Percentiles rank a stretch among this genome's conserved stretches.
phyloP scores from a whole-genome alignment of 2,329 filamentous ascomycete species.

The Claviceps sp. region DNA sequence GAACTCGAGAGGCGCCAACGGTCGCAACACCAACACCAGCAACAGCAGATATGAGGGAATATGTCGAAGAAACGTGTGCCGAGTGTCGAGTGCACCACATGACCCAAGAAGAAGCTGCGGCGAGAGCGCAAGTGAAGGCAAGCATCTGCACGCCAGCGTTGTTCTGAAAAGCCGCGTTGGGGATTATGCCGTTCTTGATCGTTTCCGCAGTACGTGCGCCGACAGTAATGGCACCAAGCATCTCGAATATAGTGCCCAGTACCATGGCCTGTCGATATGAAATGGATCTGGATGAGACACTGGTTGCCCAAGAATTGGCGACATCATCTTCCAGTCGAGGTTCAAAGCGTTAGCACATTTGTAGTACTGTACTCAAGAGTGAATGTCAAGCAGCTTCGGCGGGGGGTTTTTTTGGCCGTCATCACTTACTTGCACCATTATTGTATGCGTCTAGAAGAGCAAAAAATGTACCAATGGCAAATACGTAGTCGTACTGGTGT shows the following conservation, averaged over 20 bases:
- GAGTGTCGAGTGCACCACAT: slow-evolving; percentile 67
- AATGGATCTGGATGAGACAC: slow-evolving; percentile 62
- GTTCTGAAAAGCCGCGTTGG: slow-evolving; percentile 38
- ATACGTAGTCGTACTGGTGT: slow-evolving; percentile 37
- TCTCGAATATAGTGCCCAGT: slow-evolving; percentile 51
- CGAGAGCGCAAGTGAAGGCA: slow-evolving; percentile 48
- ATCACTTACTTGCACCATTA: slow-evolving; percentile 59
- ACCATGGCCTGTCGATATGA: slow-evolving; percentile 56
- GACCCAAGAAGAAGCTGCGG: slow-evolving; percentile 55
- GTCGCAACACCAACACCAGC: slow-evolving; percentile 55
- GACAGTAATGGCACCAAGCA: slow-evolving; percentile 51
- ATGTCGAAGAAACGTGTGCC: slow-evolving; percentile 57
- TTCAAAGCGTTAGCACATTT: too few relatives aligned
- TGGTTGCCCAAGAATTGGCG: slow-evolving; percentile 71
- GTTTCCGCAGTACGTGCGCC: slow-evolving; percentile 57
- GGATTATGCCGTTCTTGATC: slow-evolving; percentile 66
- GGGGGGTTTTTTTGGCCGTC: too few relatives aligned
- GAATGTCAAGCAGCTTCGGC: too few relatives aligned
- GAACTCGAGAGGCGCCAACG: slow-evolving; percentile 43
- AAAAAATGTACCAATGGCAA: slow-evolving; percentile 64
- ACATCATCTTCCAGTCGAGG: slow-evolving; percentile 52
- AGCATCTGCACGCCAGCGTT: slow-evolving; percentile 56
- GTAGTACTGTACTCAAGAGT: too few relatives aligned
- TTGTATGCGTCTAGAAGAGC: slow-evolving; percentile 66
- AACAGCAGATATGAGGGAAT: slow-evolving; percentile 54